These are phyloP conservation scores for Ehretia macrophylla DNA, from an alignment of 257 asterid genomes.

Conservation along the genomic window DNA sequence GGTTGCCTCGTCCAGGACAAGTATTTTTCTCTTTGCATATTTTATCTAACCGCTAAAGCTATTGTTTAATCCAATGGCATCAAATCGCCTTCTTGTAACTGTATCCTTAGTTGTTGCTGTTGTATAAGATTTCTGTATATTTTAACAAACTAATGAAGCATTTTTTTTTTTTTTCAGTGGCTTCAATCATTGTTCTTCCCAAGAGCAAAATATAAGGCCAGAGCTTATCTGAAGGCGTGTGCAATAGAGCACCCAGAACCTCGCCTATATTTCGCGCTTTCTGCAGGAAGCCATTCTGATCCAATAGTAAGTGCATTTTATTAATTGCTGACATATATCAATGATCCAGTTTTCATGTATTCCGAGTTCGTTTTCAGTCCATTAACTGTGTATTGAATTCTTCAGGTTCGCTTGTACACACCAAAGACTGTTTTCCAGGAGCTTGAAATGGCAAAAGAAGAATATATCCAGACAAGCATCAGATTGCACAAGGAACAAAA, in stretches of 20 bases:
- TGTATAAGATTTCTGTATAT: too few species aligned
- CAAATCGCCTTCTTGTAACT: too few species aligned
- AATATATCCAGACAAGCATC: slow-evolving; percentile 60
- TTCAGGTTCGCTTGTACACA: slow-evolving; percentile 73
- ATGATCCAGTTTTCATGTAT: background rate
- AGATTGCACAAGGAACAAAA: slow-evolving; percentile 65
- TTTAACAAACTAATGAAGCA: slow-evolving; percentile 10
- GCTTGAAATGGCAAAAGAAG: slow-evolving; percentile 90
- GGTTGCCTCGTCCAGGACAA: slow-evolving; percentile 86
- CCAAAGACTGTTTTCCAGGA: slow-evolving; percentile 66
- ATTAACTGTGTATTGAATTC: background rate
- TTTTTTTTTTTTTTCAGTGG: slow-evolving; percentile 50
- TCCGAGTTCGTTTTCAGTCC: background rate
- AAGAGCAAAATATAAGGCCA: slow-evolving; percentile 50
- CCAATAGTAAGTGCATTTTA: slow-evolving; percentile 49
- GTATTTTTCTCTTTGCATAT: slow-evolving; percentile 26
- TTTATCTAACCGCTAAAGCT: too few species aligned
- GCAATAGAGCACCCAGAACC: slow-evolving; percentile 62
- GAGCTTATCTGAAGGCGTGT: slow-evolving; percentile 43
- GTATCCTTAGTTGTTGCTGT: too few species aligned
- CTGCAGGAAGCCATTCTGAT: slow-evolving; percentile 80
- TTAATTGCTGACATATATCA: background rate
- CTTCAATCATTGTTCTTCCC: slow-evolving; percentile 67
- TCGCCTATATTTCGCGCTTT: slow-evolving; percentile 74
- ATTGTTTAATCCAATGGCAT: too few species aligned